phyloP scores from a whole-genome alignment of 2,329 filamentous ascomycete genomes.

The Monascus ruber region DNA sequence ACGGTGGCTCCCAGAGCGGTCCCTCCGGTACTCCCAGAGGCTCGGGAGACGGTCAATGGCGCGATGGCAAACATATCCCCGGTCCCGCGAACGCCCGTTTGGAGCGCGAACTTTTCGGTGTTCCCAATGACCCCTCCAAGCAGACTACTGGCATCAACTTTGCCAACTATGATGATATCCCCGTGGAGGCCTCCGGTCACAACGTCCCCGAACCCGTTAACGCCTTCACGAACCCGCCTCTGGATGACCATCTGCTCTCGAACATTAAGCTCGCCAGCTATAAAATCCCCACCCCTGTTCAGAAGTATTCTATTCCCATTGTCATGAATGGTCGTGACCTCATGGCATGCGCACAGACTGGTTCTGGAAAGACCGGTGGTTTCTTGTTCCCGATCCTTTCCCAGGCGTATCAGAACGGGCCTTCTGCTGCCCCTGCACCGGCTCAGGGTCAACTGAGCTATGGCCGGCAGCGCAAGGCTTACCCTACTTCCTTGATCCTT shows the following conservation, averaged over 20 bases:
- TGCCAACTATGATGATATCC: slow-evolving; percentile 99
- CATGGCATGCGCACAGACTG: slow-evolving; percentile 99
- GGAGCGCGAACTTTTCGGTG: slow-evolving; percentile 92
- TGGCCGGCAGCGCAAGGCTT: slow-evolving; percentile 92
- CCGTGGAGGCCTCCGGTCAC: slow-evolving; percentile 89
- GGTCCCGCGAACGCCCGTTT: slow-evolving; percentile 78
- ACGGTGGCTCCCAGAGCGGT: slow-evolving; percentile 19
- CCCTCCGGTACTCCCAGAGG: slow-evolving; percentile 54
- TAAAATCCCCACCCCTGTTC: slow-evolving; percentile 90
- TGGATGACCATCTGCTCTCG: slow-evolving; percentile 82
- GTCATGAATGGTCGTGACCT: slow-evolving; percentile 96
- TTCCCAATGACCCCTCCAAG: slow-evolving; percentile 82
- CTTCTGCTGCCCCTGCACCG: slow-evolving; percentile 54
- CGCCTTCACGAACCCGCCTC: slow-evolving; percentile 83
- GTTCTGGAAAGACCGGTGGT: slow-evolving; percentile 99
- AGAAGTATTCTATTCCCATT: slow-evolving; percentile 99
- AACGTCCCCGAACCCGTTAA: slow-evolving; percentile 87
- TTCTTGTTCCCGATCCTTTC: slow-evolving; percentile 98
- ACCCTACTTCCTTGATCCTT: slow-evolving; percentile 89
- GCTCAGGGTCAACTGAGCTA: slow-evolving; percentile 56
- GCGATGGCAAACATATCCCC: slow-evolving; percentile 89
- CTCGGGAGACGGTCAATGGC: slow-evolving; percentile 92
- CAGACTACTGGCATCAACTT: slow-evolving; percentile 99
- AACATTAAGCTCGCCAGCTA: slow-evolving; percentile 95
- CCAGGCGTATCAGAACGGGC: slow-evolving; percentile 88